Evolutionary conservation across 108 stramenopile genomes (phyloP).

Genomic region (Parietichytrium sp.): DNA sequence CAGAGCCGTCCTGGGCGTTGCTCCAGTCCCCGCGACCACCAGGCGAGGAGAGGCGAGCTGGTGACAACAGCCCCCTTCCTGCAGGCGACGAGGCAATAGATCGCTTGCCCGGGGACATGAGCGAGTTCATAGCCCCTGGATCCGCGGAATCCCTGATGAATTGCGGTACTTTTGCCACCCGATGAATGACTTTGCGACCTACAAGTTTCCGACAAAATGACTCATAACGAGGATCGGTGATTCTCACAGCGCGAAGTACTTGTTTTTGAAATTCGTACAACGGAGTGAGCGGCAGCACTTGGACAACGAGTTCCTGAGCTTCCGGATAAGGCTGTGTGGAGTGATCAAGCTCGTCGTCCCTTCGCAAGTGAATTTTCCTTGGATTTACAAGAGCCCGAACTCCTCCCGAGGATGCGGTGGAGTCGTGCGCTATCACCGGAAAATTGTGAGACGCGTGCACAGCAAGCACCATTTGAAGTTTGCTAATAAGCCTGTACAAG

Average conservation of each 20-base stretch:
- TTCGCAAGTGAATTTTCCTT: background rate
- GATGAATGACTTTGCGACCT: constrained; percentile 31
- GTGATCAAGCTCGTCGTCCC: background rate
- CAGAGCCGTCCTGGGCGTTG: background rate
- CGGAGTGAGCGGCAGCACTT: background rate
- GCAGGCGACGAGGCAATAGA: background rate
- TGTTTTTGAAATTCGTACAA: constrained; percentile 3
- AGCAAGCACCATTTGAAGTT: constrained; percentile 9
- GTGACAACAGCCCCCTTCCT: background rate
- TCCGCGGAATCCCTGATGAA: background rate
- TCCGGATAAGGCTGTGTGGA: background rate
- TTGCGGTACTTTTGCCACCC: background rate
- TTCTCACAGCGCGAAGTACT: background rate
- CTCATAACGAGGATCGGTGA: constrained; percentile 3
- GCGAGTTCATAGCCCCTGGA: background rate
- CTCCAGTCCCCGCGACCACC: no score
- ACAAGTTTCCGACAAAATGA: background rate
- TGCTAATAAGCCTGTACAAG: background rate
- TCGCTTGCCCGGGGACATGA: background rate
- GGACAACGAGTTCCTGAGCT: background rate
- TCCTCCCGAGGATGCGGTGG: constrained; percentile 7
- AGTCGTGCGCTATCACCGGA: constrained; percentile 3
- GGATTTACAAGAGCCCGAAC: constrained; percentile 24
- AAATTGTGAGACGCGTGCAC: constrained; percentile 30
- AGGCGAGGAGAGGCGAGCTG: background rate